These are phyloP conservation scores for Pleurotus platypus DNA, from an alignment of 768 basidiomycete genomes.

Conservation along the genomic window DNA sequence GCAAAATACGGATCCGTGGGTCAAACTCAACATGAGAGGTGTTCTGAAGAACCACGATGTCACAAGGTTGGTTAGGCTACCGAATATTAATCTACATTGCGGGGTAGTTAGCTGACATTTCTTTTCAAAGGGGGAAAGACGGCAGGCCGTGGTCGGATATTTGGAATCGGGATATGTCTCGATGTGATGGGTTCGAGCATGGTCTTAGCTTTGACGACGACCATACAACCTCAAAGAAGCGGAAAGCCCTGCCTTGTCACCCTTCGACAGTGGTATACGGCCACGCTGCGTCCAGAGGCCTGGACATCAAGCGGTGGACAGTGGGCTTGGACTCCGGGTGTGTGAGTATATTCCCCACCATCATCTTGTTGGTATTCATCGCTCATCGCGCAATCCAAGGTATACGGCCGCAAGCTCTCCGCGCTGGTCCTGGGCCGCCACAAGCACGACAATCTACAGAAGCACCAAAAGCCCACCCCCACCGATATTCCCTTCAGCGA, in stretches of 20 bases:
- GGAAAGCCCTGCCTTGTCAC: conserved; percentile 50
- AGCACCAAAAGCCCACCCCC: not conserved
- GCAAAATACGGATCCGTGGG: conserved; percentile 79
- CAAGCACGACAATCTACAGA: not conserved
- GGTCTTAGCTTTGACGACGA: conserved; percentile 6
- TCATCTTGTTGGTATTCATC: not conserved
- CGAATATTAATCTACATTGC: not conserved
- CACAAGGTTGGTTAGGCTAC: conserved; percentile 31
- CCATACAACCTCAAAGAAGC: conserved; percentile 14
- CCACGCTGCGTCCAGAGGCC: conserved; percentile 74
- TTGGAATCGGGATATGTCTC: conserved; percentile 67
- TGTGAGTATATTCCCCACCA: conserved; percentile 38
- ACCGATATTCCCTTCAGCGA: conserved; percentile 9
- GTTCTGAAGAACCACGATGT: conserved; percentile 40
- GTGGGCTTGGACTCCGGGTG: conserved; percentile 88
- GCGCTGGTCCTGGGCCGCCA: conserved; percentile 56
- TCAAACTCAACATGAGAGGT: conserved; percentile 68
- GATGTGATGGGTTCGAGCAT: conserved; percentile 50
- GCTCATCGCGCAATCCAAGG: conserved; percentile 22
- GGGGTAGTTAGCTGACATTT: not conserved
- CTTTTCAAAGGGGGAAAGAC: conserved; percentile 22
- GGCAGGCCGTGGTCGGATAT: conserved; percentile 75
- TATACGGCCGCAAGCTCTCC: conserved; percentile 60
- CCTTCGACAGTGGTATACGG: conserved; percentile 85
- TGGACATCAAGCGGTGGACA: conserved; percentile 81